Evolutionary conservation across 495 filamentous ascomycete genomes (phyloP).

Genomic region (Annulohypoxylon bovei): DNA sequence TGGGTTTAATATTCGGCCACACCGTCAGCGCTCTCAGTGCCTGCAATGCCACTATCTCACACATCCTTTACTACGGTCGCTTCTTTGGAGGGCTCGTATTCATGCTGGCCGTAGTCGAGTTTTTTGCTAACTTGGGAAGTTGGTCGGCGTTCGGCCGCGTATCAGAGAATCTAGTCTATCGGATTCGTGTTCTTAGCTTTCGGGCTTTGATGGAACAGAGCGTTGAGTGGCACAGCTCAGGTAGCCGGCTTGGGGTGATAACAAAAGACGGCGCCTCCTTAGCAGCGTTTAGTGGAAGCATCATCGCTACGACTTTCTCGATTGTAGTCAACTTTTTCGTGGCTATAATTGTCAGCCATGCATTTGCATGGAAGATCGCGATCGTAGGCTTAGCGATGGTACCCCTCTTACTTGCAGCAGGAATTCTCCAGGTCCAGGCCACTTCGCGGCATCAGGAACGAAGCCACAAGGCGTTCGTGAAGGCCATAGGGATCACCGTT

Average conservation of each 20-base stretch:
- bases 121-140: constrained; percentile 63
- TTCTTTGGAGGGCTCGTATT: constrained; percentile 67
- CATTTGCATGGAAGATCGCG: constrained; percentile 70
- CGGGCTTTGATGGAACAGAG: constrained; percentile 63
- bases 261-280: constrained; percentile 61
- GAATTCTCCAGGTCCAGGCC: constrained; percentile 62
- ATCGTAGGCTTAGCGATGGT: constrained; percentile 63
- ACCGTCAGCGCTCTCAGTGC: constrained; percentile 44
- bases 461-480: constrained; percentile 65
- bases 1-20: constrained; percentile 58
- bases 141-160: constrained; percentile 62
- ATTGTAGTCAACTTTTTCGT: constrained; percentile 53
- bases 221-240: constrained; percentile 63
- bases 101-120: constrained; percentile 62
- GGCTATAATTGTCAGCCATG: constrained; percentile 65
- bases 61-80: constrained; percentile 44
- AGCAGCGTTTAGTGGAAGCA: constrained; percentile 54
- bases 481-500: constrained; percentile 64
- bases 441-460: constrained; percentile 65
- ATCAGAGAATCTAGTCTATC: constrained; percentile 63
- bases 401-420: constrained; percentile 61
- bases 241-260: constrained; percentile 60
- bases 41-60: constrained; percentile 7
- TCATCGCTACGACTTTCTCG: constrained; percentile 54
- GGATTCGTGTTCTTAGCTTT: constrained; percentile 61